Conservation (phyloP, 2,329 filamentous ascomycete species). For the Emmonsiellopsis sp. region DNA sequence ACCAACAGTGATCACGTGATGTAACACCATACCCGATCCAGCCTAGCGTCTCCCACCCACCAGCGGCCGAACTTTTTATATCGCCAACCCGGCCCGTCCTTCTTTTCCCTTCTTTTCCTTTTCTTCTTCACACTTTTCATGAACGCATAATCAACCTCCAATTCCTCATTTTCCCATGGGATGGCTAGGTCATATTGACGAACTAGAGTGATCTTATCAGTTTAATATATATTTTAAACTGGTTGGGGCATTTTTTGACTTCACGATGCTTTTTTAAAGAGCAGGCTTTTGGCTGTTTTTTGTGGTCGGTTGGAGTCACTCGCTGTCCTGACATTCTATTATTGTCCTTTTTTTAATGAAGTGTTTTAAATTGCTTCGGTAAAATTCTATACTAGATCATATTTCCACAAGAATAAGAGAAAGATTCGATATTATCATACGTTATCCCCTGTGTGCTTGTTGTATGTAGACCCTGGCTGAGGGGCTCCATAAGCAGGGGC, state of each 20-base stretch:
- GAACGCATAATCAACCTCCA: constrained; percentile 43
- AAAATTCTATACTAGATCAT: no score
- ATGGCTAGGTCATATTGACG: constrained; percentile 41
- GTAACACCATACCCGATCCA: background rate
- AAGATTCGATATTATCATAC: no score
- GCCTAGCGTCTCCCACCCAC: background rate
- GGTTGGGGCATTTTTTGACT: constrained; percentile 3
- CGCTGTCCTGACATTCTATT: constrained; percentile 28
- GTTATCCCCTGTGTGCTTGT: no score
- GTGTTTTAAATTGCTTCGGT: no score
- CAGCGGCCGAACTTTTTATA: background rate
- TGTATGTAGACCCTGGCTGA: no score
- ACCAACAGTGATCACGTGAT: background rate
- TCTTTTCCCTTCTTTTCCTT: constrained; percentile 15
- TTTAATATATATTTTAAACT: no score
- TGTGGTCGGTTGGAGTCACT: constrained; percentile 24
- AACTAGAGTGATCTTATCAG: constrained; percentile 28
- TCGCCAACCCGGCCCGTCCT: background rate
- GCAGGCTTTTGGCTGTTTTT: constrained; percentile 16
- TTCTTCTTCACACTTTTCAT: constrained; percentile 29
- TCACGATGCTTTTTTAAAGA: constrained; percentile 14
- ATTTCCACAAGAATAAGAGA: no score
- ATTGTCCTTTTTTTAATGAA: background rate
- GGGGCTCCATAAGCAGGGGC: no score
- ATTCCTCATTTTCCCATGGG: constrained; percentile 26